phyloP scores from a whole-genome alignment of 2,329 filamentous ascomycete genomes.

The Beauveria medogensis region DNA sequence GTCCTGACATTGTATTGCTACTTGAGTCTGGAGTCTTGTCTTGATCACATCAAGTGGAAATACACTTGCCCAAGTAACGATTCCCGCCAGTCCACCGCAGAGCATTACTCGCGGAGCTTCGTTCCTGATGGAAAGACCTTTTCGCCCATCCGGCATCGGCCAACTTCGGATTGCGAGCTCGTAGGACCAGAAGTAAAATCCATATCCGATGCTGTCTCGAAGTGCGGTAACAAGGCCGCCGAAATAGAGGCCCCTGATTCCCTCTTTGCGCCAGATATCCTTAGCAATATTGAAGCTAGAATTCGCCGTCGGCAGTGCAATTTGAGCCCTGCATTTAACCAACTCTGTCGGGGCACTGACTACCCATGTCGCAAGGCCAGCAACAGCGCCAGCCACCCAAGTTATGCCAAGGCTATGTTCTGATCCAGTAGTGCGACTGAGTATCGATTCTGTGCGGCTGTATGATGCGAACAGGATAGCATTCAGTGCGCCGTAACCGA shows the following conservation, averaged over 20 bases:
- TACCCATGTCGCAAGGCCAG: constrained; percentile 77
- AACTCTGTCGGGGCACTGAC: constrained; percentile 85
- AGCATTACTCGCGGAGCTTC: constrained; percentile 60
- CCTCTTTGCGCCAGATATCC: constrained; percentile 47
- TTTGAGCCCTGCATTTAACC: constrained; percentile 80
- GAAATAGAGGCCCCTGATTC: constrained; percentile 67
- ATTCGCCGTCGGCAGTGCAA: constrained; percentile 35
- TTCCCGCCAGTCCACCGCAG: constrained; percentile 79
- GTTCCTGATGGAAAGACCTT: constrained; percentile 24
- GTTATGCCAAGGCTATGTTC: constrained; percentile 52
- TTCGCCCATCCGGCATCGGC: constrained; percentile 23
- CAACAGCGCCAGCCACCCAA: constrained; percentile 72
- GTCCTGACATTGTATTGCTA: constrained; percentile 13
- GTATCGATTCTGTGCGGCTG: constrained; percentile 65
- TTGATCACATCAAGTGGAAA: constrained; percentile 92
- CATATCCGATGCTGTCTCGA: constrained; percentile 86
- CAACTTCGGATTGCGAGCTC: constrained; percentile 61
- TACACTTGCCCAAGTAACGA: constrained; percentile 82
- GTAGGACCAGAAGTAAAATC: constrained; percentile 95
- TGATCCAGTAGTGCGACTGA: constrained; percentile 35
- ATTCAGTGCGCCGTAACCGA: constrained; percentile 87
- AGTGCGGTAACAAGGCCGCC: constrained; percentile 76
- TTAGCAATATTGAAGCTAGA: constrained; percentile 59
- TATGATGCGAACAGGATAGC: constrained; percentile 85
- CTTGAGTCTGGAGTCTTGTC: constrained; percentile 79